phyloP scores from a whole-genome alignment of 768 basidiomycete species.

The Chalciporus chontae region DNA sequence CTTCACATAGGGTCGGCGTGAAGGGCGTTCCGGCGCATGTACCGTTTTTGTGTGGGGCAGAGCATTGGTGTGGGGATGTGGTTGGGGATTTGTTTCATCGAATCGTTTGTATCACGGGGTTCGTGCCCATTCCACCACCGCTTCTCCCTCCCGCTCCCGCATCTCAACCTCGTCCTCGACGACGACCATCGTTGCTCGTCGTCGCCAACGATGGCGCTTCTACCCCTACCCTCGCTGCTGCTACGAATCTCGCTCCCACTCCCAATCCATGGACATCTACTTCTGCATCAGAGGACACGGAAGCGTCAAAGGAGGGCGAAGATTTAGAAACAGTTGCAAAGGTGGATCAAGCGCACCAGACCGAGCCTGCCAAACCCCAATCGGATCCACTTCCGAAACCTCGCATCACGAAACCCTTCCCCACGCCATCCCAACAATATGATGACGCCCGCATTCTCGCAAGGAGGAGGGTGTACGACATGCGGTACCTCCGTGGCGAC shows the following conservation, averaged over 20 bases:
- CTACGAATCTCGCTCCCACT: too few relatives aligned
- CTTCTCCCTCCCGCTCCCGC: constrained; percentile 2
- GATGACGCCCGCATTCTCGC: constrained; percentile 27
- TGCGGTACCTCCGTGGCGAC: constrained; percentile 27
- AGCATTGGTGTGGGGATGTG: constrained; percentile 26
- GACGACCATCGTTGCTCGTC: too few relatives aligned
- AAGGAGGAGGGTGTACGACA: constrained; percentile 29
- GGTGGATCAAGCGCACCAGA: not conserved
- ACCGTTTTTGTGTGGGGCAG: constrained; percentile 15
- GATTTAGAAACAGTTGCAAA: not conserved
- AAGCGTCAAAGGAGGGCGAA: not conserved
- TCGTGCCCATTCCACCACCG: constrained; percentile 30
- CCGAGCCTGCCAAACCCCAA: not conserved
- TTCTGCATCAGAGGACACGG: not conserved
- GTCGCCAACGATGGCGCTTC: too few relatives aligned
- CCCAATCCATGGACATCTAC: not conserved
- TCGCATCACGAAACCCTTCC: constrained; percentile 4
- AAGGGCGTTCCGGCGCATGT: constrained; percentile 12
- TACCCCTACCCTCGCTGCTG: too few relatives aligned
- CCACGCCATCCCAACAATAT: constrained; percentile 10
- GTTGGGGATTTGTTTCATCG: constrained; percentile 38
- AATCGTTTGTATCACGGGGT: constrained; percentile 44
- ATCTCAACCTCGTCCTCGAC: too few relatives aligned
- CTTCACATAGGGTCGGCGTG: constrained; percentile 19
- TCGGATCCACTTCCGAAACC: too few relatives aligned